Base-by-base conservation (phyloP, 2,329 filamentous ascomycete species). In the Lachnellula cervina region DNA sequence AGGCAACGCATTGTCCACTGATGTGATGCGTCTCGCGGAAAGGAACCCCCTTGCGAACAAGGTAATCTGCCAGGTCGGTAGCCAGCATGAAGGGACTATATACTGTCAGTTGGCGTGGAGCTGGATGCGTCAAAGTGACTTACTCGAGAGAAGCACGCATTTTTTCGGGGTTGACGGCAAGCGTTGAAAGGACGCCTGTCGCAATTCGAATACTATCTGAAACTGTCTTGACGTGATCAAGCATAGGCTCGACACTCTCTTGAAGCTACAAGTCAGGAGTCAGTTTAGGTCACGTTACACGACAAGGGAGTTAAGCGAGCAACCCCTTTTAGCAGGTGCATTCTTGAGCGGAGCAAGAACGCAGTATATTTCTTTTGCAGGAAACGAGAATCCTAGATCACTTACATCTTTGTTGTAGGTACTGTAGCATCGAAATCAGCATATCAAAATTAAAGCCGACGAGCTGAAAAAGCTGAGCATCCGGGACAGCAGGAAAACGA, bases 11-110 rank as follows among this genome's bases (percentile, higher is more conserved):
- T 42, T 82, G 80, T 1, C 89, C 87, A 5, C 85, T 86, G 65
- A 91, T 88, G 71, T 91, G 88, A 66, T 92, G 88, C 1, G 87
- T 88, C 74, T 92, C 87, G 32, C 88, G 80, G 78, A 92, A 94
- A 11, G 88, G 88, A 16, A 90, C 84, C 37, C 83, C 84, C 69
- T 83, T 84, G 55, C 79, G 73, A 34, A 86, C 82, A 4, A 86
- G 74, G 66, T 81, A 84, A 66, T 88, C 83, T 32, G 82, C 83
- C 2, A 88, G 75, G 62, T 88, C 84, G 1, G 82, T 84, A 14
- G 62, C 53, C 2, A 96, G 81, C 89, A 96, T 94, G 68, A 89
- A 87, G 8, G 87, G 88, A 38, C 57, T 59, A 28, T 11, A 11
- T 19, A 5, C 16, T 28, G 44, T 51, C 35, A 51, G 42, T 34